Conservation (phyloP, 2,329 filamentous ascomycete genomes). For the Scedosporium minutisporum region DNA sequence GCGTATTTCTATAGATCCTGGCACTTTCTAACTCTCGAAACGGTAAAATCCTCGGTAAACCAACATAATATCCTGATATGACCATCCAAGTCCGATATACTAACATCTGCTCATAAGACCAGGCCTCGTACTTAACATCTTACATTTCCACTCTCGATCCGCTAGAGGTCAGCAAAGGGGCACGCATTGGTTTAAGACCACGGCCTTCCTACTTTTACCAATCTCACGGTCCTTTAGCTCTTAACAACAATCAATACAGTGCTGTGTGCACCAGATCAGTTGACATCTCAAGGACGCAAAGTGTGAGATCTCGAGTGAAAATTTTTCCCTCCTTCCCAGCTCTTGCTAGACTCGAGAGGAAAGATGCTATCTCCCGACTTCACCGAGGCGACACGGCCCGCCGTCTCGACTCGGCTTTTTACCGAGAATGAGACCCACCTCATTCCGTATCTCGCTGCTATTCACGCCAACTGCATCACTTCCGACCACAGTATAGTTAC, state of each 20-base stretch:
- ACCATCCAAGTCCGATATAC: background rate
- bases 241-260: too few relatives aligned
- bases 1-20: background rate
- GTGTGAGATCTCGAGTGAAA: background rate
- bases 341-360: background rate
- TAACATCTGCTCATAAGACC: background rate
- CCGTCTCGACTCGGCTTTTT: conserved; percentile 4
- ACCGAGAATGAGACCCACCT: conserved; percentile 26
- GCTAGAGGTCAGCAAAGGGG: background rate
- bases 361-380: background rate
- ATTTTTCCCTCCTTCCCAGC: background rate
- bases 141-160: background rate
- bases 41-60: background rate
- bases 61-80: background rate
- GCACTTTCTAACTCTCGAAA: background rate
- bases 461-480: conserved; percentile 51
- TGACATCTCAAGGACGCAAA: background rate
- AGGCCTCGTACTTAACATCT: background rate
- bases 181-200: background rate
- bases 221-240: too few relatives aligned
- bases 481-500: conserved; percentile 45
- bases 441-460: conserved; percentile 44
- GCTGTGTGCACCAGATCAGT: too few relatives aligned
- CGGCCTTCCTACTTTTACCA: too few relatives aligned
- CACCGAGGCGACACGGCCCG: background rate